Conservation (phyloP, 257 asterid genomes). For the Anisodus tanguticus region DNA sequence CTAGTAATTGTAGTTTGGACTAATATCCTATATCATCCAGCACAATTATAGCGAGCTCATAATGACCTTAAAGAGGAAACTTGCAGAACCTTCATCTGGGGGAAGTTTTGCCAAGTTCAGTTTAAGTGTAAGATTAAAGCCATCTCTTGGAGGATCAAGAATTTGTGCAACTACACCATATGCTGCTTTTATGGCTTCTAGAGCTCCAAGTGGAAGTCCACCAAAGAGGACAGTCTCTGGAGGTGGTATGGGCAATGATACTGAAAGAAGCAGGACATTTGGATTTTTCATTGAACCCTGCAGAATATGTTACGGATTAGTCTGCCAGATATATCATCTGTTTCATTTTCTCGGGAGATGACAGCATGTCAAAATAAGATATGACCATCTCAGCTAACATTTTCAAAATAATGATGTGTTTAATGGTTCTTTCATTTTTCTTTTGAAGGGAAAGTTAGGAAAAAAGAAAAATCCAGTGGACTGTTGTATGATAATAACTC, state of each 20-base stretch:
- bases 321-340: neutral
- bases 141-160: conserved; percentile 99
- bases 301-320: conserved; percentile 32
- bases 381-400: conserved; percentile 8
- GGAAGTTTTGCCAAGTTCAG: conserved; percentile 93
- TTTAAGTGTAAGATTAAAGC: conserved; percentile 90
- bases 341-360: neutral
- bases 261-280: conserved; percentile 67
- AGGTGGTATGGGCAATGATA: conserved; percentile 87
- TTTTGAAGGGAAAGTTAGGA: neutral
- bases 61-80: conserved; percentile 67
- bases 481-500: conserved; percentile 27
- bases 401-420: neutral
- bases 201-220: conserved; percentile 91
- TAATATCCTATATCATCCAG: conserved; percentile 36
- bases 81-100: conserved; percentile 90
- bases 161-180: conserved; percentile 83
- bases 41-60: conserved; percentile 52
- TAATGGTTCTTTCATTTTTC: neutral
- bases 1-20: conserved; percentile 23
- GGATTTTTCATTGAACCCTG: conserved; percentile 88
- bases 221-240: conserved; percentile 82
- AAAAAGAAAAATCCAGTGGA: neutral
- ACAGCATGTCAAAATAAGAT: neutral
- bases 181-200: conserved; percentile 89